A percentile compares a stretch with the other conserved stretches of the same genome.
These are phyloP conservation scores for Podospora fimiseda DNA, from an alignment of 495 filamentous ascomycete species.

Conservation along the genomic window DNA sequence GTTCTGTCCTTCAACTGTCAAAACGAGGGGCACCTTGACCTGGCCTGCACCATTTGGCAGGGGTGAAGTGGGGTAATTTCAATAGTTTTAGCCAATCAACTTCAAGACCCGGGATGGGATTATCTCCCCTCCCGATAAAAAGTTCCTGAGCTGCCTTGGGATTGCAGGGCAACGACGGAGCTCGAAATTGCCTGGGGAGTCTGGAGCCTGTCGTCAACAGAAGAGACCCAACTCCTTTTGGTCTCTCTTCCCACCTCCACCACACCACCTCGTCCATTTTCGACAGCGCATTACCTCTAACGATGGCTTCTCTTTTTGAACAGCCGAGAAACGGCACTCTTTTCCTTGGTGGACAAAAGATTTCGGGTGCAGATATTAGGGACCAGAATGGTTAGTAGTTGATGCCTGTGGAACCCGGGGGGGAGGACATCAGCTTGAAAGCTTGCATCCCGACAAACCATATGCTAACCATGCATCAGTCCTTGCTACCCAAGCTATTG, in stretches of 20 bases:
- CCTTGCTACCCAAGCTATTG: conserved; percentile 89
- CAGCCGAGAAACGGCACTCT: conserved; percentile 82
- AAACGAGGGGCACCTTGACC: conserved; percentile 23
- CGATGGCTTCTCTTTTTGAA: conserved; percentile 86
- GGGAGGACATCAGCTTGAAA: conserved; percentile 1
- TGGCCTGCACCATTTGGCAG: conserved; percentile 7
- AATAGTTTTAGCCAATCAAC: conserved; percentile 5
- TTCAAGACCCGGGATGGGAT: conserved; percentile 19
- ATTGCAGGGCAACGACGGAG: conserved; percentile 10
- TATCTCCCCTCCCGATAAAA: conserved; percentile 30
- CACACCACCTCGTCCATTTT: conserved; percentile 1
- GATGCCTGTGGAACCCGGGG: neutral
- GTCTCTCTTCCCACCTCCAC: neutral
- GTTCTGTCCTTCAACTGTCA: neutral
- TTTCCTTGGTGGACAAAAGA: conserved; percentile 90
- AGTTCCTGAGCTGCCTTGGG: conserved; percentile 22
- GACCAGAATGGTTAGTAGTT: conserved; percentile 79
- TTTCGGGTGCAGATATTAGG: conserved; percentile 88
- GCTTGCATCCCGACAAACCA: conserved; percentile 4
- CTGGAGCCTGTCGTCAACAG: conserved; percentile 21
- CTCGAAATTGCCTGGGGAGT: conserved; percentile 22
- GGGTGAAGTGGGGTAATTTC: neutral
- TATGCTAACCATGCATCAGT: conserved; percentile 50
- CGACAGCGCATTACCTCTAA: conserved; percentile 10
- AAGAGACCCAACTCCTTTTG: conserved; percentile 11